Evolutionary conservation across 2,329 filamentous ascomycete species (phyloP), one percentile per base, ranked within the genome.

Genomic region (Esteya vermicola): DNA sequence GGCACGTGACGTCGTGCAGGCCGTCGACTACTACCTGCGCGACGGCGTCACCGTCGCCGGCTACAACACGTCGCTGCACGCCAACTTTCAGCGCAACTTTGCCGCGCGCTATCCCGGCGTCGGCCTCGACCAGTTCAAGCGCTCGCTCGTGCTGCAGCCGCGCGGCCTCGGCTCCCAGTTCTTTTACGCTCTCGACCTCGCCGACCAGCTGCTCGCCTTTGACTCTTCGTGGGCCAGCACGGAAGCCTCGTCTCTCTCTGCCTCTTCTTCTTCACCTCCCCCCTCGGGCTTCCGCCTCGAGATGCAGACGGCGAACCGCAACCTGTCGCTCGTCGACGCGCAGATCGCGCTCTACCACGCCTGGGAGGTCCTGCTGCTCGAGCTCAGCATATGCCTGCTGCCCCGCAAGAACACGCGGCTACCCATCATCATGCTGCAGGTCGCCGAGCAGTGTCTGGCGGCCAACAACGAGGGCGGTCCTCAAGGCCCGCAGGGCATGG

Each of bases 241-340:
- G 48, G n/a, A n/a, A n/a, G n/a, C n/a, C n/a, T n/a, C n/a, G n/a
- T n/a, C n/a, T n/a, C n/a, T n/a, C n/a, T n/a, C n/a, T n/a, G n/a
- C n/a, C n/a, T n/a, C n/a, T n/a, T n/a, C n/a, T n/a, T n/a, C n/a
- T n/a, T n/a, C n/a, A n/a, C n/a, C n/a, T n/a, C n/a, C n/a, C n/a
- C n/a, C n/a, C n/a, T 69, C 64, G 48, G 88, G 88, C 0, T 93
- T 93, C 59, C 71, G 73, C 45, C 72, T 74, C 36, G 91, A 98
- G 55, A 80, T 98, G 60, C 74, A 79, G 51, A 77, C 78, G 45
- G 91, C 89, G 32, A 98, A 98, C 57, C 65, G 81, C 46, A 96
- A 98, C 57, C 58, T 98, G 39, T 93, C 88, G 20, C 67, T 94
- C 26, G 85, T 98, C 26, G 86, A 96, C 56, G 84, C 89, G 20